Evolutionary conservation across 352 stramenopile genomes (phyloP).

Genomic region (Phytophthora vignae): DNA sequence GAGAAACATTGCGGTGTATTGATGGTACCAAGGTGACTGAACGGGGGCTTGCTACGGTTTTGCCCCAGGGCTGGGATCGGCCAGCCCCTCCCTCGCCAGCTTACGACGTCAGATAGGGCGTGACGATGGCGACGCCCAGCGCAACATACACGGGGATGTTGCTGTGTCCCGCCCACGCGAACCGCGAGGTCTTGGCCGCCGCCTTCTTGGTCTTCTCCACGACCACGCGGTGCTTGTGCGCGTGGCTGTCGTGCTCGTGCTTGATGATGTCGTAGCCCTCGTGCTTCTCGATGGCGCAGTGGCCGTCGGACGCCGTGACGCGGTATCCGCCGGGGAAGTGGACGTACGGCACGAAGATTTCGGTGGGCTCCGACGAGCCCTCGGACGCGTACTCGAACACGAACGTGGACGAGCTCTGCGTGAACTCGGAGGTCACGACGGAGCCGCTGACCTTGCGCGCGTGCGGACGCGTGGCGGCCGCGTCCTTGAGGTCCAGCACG

Average conservation of each 20-base stretch:
- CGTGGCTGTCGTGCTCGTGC: slow-evolving; percentile 43
- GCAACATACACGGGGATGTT: slow-evolving; percentile 45
- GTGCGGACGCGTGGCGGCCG: slow-evolving; percentile 51
- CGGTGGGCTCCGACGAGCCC: slow-evolving; percentile 11
- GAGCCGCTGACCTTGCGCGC: slow-evolving; percentile 70
- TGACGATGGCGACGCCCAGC: slow-evolving; percentile 29
- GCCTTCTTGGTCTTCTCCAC: slow-evolving; percentile 37
- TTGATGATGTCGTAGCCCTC: slow-evolving; percentile 59
- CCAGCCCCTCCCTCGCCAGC: neutral
- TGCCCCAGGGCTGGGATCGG: neutral
- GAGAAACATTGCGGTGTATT: slow-evolving; percentile 25
- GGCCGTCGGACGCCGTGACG: slow-evolving; percentile 43
- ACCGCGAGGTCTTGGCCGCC: slow-evolving; percentile 5
- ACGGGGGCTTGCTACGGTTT: neutral
- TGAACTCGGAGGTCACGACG: slow-evolving; percentile 60
- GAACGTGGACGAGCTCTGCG: slow-evolving; percentile 56
- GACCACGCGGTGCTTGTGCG: slow-evolving; percentile 42
- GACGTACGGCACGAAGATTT: slow-evolving; percentile 49
- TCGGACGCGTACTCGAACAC: slow-evolving; percentile 59
- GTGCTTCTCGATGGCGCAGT: slow-evolving; percentile 49
- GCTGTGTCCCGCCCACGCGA: slow-evolving; percentile 31
- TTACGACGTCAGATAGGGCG: slow-evolving; percentile 34
- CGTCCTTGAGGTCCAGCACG: slow-evolving; percentile 32
- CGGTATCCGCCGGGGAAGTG: slow-evolving; percentile 44
- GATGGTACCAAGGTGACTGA: slow-evolving; percentile 1